These are phyloP conservation scores for Cadophora malorum DNA, from an alignment of 2,329 filamentous ascomycete species.

Conservation along the genomic window DNA sequence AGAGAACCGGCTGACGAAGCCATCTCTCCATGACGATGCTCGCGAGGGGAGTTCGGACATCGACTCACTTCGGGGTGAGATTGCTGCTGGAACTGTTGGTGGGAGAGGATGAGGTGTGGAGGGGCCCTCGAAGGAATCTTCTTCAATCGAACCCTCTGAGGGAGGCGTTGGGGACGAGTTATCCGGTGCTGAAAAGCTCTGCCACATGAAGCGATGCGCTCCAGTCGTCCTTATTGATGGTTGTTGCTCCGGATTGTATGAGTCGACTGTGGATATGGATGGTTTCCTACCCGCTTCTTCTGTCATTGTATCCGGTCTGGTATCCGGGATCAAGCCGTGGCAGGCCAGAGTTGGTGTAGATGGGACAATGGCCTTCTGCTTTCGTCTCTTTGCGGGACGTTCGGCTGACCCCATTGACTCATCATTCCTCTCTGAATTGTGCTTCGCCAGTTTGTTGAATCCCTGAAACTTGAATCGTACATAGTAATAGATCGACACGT, in stretches of 20 bases:
- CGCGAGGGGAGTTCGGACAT: slow-evolving; percentile 28
- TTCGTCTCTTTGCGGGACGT: slow-evolving; percentile 18
- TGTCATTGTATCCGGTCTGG: slow-evolving; percentile 27
- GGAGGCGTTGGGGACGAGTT: slow-evolving; percentile 28
- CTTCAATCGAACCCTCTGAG: slow-evolving; percentile 34
- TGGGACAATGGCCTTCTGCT: slow-evolving; percentile 31
- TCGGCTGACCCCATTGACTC: slow-evolving; percentile 7
- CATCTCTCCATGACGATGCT: slow-evolving; percentile 35
- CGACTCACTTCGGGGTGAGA: slow-evolving; percentile 20
- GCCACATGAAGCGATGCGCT: slow-evolving; percentile 42
- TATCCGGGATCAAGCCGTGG: slow-evolving; percentile 42
- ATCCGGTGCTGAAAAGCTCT: slow-evolving; percentile 37
- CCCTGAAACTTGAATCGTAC: slow-evolving; percentile 53
- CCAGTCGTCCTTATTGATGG: slow-evolving; percentile 24
- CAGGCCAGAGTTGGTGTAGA: slow-evolving; percentile 37
- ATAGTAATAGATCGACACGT: slow-evolving; percentile 73
- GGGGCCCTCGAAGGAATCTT: slow-evolving; percentile 35
- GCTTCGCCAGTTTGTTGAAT: slow-evolving; percentile 36
- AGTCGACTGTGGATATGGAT: slow-evolving; percentile 33
- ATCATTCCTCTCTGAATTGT: slow-evolving; percentile 22
- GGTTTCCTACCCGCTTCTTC: slow-evolving; percentile 27
- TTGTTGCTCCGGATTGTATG: slow-evolving; percentile 23
- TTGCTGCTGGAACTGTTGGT: slow-evolving; percentile 17
- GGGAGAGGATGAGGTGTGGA: slow-evolving; percentile 33
- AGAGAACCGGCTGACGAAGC: slow-evolving; percentile 34